Evolutionary conservation across 2,329 filamentous ascomycete genomes (phyloP), one percentile per base, ranked within the genome.

Genomic region (Monosporascus ibericus): DNA sequence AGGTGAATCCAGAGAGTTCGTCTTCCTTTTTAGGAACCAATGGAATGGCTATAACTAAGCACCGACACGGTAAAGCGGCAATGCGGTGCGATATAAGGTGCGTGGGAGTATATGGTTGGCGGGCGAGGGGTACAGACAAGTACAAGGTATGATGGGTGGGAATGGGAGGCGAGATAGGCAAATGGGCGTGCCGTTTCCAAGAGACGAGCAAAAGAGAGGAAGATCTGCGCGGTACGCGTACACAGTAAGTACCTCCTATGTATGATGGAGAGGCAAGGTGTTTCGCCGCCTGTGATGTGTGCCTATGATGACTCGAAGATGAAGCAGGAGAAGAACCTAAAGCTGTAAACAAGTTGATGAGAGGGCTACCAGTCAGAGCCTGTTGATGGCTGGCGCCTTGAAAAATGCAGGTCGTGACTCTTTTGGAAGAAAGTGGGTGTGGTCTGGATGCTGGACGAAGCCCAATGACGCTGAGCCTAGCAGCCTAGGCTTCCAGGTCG

Each of bases 41-140:
- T 63, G 51, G 56, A 65, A 64, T 63, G 51, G 50, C 55, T 53
- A 46, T 53, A 52, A 49, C 22, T 18, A 56, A 53, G 52, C 49
- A 58, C 59, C 57, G 58, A 62, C 55, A 52, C 56, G 48, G 63
- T 64, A 63, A 62, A 64, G 60, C 59, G 50, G 58, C 63, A 65
- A 63, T 61, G 64, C 61, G 61, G 56, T 65, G 58, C 57, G 52
- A 56, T 54, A 34, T 56, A 56, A 56, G 50, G 59, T 60, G 63
- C 60, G 65, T 67, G 63, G 61, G 65, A 59, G 55, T 44, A 47
- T 59, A 47, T 67, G 58, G 64, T 61, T 67, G 65, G 64, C 55
- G 54, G 51, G 27, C 37, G 18, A 25, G 42, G 42, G 42, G 24
- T 25, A n/a, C 25, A 6, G 17, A 46, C 14, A 25, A 25, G 40